These are phyloP conservation scores for Candida taoyuanica DNA, from an alignment of 805 yeast genomes.

Conservation along the genomic window DNA sequence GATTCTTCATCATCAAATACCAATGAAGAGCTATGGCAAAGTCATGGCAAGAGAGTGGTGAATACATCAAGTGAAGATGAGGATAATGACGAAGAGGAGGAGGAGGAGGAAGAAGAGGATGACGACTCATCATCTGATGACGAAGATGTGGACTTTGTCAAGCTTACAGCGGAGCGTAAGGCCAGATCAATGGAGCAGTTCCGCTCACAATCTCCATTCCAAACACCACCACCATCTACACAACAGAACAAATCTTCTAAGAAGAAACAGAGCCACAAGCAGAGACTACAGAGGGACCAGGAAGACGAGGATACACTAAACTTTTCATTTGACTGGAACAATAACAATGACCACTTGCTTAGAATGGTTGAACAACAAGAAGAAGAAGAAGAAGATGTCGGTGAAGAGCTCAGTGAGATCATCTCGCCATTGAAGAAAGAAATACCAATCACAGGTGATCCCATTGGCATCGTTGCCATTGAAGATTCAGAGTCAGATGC, in stretches of 20 bases:
- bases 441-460: constrained; percentile 18
- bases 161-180: constrained; percentile 63
- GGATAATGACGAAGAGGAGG: constrained; percentile 32
- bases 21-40: constrained; percentile 28
- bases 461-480: constrained; percentile 22
- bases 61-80: constrained; percentile 33
- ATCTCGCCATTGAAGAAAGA: constrained; percentile 17
- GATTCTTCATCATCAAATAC: constrained; percentile 19
- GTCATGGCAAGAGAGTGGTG: constrained; percentile 26
- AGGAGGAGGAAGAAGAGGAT: constrained; percentile 34
- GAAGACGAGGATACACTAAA: constrained; percentile 31
- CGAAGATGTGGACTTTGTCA: constrained; percentile 67
- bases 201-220: constrained; percentile 32
- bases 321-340: constrained; percentile 37
- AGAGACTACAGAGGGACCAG: constrained; percentile 4
- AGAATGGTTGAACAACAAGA: constrained; percentile 10
- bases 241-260: constrained; percentile 5
- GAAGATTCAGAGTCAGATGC: constrained; percentile 48
- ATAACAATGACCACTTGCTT: constrained; percentile 35
- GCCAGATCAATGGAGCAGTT: constrained; percentile 48
- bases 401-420: constrained; percentile 43
- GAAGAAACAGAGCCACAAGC: constrained; percentile 5
- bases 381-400: constrained; percentile 53
- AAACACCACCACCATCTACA: constrained; percentile 17
- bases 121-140: constrained; percentile 54